phyloP scores from a whole-genome alignment of 495 filamentous ascomycete species.

The Chaetomium fimeti region DNA sequence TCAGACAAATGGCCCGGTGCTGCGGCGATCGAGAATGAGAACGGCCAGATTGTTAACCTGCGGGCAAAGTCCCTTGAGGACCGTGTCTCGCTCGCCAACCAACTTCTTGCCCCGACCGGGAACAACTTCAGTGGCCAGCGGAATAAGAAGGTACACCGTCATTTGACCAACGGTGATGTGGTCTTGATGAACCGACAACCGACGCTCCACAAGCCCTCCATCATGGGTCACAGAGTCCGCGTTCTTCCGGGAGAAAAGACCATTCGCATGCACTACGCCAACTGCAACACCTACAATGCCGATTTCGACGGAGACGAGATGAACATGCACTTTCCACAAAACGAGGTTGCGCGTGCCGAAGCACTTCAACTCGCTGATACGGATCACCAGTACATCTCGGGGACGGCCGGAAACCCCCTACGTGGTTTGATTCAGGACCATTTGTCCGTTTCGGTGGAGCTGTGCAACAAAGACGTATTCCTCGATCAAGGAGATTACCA shows the following conservation, averaged over 20 bases:
- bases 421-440: conserved; percentile 99
- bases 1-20: conserved; percentile 89
- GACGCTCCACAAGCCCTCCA: conserved; percentile 99
- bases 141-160: conserved; percentile 95
- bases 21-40: conserved; percentile 90
- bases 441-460: conserved; percentile 85
- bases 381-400: conserved; percentile 94
- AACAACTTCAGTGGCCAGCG: conserved; percentile 69
- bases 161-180: conserved; percentile 93
- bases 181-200: conserved; percentile 99
- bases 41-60: conserved; percentile 85
- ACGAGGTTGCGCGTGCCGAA: conserved; percentile 88
- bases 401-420: conserved; percentile 89
- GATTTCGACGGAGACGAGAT: conserved; percentile 99
- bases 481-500: conserved; percentile 88
- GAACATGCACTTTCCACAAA: conserved; percentile 99
- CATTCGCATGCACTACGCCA: conserved; percentile 99
- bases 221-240: conserved; percentile 95
- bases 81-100: conserved; percentile 80
- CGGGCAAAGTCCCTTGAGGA: conserved; percentile 82
- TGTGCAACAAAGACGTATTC: conserved; percentile 91
- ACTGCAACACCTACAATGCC: conserved; percentile 99
- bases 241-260: conserved; percentile 93
- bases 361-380: conserved; percentile 90
- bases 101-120: conserved; percentile 84